A percentile compares a stretch with the other conserved stretches of the same genome.
phyloP scores from a whole-genome alignment of 768 basidiomycete genomes.

The Amanita pseudoporphyria region DNA sequence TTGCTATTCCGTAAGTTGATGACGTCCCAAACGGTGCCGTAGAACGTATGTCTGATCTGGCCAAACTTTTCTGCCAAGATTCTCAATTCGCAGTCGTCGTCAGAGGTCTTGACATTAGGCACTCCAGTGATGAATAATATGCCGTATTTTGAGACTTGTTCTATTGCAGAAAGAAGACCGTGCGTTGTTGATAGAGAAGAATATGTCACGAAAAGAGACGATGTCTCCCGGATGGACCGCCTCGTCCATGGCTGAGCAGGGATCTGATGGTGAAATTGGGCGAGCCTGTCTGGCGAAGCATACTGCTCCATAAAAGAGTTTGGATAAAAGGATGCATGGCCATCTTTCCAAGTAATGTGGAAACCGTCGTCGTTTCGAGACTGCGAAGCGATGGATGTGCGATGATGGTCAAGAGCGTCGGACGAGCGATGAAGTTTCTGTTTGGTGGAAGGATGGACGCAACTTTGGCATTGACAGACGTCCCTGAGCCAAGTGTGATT shows the following conservation, averaged over 20 bases:
- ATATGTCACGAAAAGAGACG: constrained; percentile 50
- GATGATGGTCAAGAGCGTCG: constrained; percentile 41
- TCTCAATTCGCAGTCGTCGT: constrained; percentile 57
- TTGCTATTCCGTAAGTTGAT: constrained; percentile 59
- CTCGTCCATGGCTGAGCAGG: constrained; percentile 35
- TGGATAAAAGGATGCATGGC: constrained; percentile 48
- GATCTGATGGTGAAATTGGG: constrained; percentile 36
- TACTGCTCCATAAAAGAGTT: constrained; percentile 40
- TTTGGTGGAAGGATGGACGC: constrained; percentile 66
- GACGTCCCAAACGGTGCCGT: constrained; percentile 86
- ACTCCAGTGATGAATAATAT: constrained; percentile 65
- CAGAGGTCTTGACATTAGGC: constrained; percentile 47
- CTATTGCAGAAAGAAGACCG: constrained; percentile 49
- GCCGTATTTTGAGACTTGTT: constrained; percentile 64
- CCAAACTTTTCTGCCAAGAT: constrained; percentile 62
- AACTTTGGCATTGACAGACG: constrained; percentile 63
- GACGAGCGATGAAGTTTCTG: constrained; percentile 73
- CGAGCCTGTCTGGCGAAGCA: constrained; percentile 24
- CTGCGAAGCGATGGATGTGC: constrained; percentile 24
- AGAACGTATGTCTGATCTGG: constrained; percentile 79
- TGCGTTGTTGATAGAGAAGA: constrained; percentile 30
- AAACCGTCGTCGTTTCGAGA: constrained; percentile 11
- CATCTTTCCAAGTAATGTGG: constrained; percentile 43
- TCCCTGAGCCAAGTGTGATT: constrained; percentile 80
- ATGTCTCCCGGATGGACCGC: constrained; percentile 22